Evolutionary conservation across 768 basidiomycete genomes (phyloP).

Genomic region (Mycena galopus): DNA sequence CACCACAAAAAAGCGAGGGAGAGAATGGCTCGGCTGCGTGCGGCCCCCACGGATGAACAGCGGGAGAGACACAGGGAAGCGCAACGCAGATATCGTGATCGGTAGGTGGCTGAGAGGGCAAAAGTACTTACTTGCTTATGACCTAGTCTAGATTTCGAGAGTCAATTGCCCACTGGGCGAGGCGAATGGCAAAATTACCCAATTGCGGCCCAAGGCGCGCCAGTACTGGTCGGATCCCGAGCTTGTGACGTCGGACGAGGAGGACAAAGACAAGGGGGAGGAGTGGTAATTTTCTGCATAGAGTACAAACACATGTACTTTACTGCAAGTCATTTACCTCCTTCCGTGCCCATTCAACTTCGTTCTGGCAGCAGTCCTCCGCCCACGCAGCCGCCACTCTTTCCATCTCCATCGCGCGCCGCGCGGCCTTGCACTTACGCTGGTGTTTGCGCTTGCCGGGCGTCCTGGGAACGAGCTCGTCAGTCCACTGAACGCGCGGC

Average conservation of each 20-base stretch:
- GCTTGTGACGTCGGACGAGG: background rate
- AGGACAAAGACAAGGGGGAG: constrained; percentile 9
- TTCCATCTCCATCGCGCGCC: no score
- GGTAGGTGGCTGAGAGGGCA: background rate
- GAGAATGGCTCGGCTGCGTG: background rate
- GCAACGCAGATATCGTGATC: background rate
- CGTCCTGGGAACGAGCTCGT: no score
- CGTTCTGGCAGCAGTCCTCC: background rate
- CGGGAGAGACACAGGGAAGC: background rate
- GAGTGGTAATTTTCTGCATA: background rate
- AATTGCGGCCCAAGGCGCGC: constrained; percentile 2
- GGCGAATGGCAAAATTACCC: background rate
- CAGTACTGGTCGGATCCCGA: constrained; percentile 18
- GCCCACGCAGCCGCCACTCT: no score
- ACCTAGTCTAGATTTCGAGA: background rate
- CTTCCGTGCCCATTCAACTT: background rate
- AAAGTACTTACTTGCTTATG: no score
- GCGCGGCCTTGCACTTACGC: no score
- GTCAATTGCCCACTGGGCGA: constrained; percentile 4
- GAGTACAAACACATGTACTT: background rate
- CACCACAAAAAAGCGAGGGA: background rate
- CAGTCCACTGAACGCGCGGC: no score
- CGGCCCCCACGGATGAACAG: background rate
- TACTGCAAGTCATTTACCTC: background rate
- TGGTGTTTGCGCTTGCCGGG: no score